These are phyloP conservation scores for Amaranthus tricolor DNA, from an alignment of 179 eudicot species.

Conservation along the genomic window DNA sequence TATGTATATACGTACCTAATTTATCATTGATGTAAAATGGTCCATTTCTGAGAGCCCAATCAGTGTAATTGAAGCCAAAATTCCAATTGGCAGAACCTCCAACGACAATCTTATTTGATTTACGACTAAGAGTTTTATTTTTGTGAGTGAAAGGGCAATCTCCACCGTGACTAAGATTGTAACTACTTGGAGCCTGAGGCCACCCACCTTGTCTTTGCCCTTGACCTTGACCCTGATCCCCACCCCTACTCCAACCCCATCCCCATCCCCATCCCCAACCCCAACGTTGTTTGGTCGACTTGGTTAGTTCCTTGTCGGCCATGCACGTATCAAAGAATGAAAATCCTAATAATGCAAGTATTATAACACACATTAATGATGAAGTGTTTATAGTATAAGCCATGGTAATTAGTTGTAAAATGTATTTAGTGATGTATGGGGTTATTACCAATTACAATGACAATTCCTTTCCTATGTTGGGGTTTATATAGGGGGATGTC, in stretches of 20 bases:
- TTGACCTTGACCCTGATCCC: background rate
- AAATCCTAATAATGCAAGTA: background rate
- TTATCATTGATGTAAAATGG: conserved; percentile 59
- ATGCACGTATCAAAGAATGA: conserved; percentile 16
- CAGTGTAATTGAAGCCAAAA: conserved; percentile 54
- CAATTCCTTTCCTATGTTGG: background rate
- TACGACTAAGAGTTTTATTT: background rate
- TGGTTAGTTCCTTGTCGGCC: background rate
- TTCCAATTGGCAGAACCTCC: conserved; percentile 55
- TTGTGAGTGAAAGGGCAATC: conserved; percentile 14
- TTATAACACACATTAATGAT: background rate
- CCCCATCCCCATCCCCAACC: conserved; percentile 1
- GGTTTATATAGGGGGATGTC: conserved; percentile 16
- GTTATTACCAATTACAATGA: too few relatives aligned
- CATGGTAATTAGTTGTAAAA: background rate
- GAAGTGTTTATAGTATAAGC: background rate
- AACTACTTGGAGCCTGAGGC: background rate
- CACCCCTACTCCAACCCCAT: background rate
- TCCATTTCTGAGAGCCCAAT: conserved; percentile 56
- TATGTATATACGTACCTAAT: conserved; percentile 33
- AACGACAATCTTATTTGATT: conserved; percentile 33
- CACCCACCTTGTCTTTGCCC: conserved; percentile 1
- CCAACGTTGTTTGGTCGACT: background rate
- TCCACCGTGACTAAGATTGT: conserved; percentile 1
- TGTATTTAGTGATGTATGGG: too few relatives aligned